Percentiles rank a stretch among this genome's conserved stretches.
Conservation (phyloP, 495 filamentous ascomycete genomes). For the Lepidopterella palustris region DNA sequence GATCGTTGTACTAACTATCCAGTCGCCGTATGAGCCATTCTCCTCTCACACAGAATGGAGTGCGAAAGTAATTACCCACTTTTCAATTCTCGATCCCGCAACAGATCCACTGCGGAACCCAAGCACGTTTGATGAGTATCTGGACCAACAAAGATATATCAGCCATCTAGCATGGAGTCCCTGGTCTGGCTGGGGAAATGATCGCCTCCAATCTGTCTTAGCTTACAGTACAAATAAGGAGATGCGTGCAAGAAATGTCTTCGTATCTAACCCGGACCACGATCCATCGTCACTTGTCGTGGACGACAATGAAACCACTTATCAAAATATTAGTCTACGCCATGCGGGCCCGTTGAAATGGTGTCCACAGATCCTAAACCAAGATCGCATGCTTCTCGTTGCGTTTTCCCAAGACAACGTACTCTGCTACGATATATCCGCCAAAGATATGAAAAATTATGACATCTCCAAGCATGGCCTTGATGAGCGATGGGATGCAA, state of each 20-base stretch:
- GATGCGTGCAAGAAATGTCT: conserved; percentile 11
- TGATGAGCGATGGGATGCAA: conserved; percentile 19
- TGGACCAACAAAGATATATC: conserved; percentile 31
- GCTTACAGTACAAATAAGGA: conserved; percentile 33
- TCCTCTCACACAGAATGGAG: conserved; percentile 12
- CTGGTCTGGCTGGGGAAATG: conserved; percentile 27
- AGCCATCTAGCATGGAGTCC: conserved; percentile 36
- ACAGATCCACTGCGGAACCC: neutral
- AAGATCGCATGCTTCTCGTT: conserved; percentile 4
- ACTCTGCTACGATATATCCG: conserved; percentile 11
- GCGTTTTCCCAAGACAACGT: conserved; percentile 8
- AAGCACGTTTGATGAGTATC: conserved; percentile 24
- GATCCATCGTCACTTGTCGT: neutral
- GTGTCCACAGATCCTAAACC: conserved; percentile 6
- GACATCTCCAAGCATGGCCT: conserved; percentile 2
- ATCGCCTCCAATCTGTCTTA: conserved; percentile 32
- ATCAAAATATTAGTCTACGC: conserved; percentile 6
- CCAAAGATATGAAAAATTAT: conserved; percentile 3
- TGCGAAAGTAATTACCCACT: conserved; percentile 10
- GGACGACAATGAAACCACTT: conserved; percentile 9
- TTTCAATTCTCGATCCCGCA: conserved; percentile 3
- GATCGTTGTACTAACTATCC: conserved; percentile 35
- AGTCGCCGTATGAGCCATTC: conserved; percentile 27
- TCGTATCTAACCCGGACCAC: neutral
- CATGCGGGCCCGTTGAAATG: conserved; percentile 14